phyloP scores from a whole-genome alignment of 306 rosid genomes.

The Abrus precatorius region DNA sequence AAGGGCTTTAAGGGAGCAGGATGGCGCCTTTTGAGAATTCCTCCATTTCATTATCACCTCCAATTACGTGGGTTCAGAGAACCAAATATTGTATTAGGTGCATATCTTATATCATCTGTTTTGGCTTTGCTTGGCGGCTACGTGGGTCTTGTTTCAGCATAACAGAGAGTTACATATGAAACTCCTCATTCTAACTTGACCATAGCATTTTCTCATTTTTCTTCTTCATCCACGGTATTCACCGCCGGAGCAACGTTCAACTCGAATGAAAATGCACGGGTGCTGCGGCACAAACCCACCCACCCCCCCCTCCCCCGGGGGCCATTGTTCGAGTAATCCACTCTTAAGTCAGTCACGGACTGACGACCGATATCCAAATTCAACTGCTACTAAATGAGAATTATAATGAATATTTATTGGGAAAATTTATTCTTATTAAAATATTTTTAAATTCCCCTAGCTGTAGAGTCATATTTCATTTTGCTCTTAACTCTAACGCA shows the following conservation, averaged over 20 bases:
- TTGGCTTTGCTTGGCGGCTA: slow-evolving; percentile 84
- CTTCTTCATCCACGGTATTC: background rate
- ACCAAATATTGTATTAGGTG: slow-evolving; percentile 81
- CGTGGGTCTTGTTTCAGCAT: slow-evolving; percentile 87
- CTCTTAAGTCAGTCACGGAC: too few relatives aligned
- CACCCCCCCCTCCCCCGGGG: too few relatives aligned
- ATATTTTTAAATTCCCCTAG: too few relatives aligned
- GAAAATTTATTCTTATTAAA: too few relatives aligned
- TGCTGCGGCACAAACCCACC: background rate
- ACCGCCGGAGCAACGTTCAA: background rate
- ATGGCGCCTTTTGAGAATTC: slow-evolving; percentile 69
- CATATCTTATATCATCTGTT: slow-evolving; percentile 76
- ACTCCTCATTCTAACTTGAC: slow-evolving; percentile 4
- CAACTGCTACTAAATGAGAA: too few relatives aligned
- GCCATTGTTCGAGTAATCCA: background rate
- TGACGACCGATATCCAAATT: too few relatives aligned
- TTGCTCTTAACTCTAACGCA: too few relatives aligned
- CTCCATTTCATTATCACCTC: slow-evolving; percentile 78
- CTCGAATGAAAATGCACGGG: background rate
- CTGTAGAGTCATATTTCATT: too few relatives aligned
- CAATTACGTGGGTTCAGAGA: slow-evolving; percentile 75
- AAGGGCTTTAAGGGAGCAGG: slow-evolving; percentile 58
- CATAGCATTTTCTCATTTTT: background rate
- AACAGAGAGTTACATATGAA: slow-evolving; percentile 25
- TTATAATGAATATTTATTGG: too few relatives aligned